Evolutionary conservation across 225 moss, liverwort and hornwort species (phyloP).

Genomic region (Antitrichia curtipendula): DNA sequence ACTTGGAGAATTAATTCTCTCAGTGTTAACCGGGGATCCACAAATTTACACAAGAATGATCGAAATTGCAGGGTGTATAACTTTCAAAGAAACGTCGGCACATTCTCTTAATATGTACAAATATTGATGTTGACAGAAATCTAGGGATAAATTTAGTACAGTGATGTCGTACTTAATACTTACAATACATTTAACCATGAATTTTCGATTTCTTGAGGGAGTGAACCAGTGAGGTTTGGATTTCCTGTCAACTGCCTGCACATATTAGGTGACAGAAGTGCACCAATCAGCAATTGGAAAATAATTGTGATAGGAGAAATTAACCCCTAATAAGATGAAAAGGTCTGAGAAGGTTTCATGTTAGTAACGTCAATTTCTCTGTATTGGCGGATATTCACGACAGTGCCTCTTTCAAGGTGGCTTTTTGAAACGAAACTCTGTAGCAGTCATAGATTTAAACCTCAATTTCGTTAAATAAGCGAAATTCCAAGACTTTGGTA

Average conservation of each 20-base stretch:
- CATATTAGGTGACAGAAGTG: neutral
- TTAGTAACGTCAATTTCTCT: too few species aligned
- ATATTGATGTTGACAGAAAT: neutral
- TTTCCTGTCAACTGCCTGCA: constrained; percentile 1
- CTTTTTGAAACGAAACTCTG: neutral
- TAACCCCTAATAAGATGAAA: neutral
- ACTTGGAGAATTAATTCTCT: too few species aligned
- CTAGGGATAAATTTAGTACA: neutral
- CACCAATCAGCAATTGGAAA: neutral
- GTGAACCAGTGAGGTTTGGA: neutral
- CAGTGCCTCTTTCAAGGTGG: neutral
- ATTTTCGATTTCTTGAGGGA: neutral
- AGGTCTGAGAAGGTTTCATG: neutral
- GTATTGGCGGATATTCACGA: too few species aligned
- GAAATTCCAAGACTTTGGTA: neutral
- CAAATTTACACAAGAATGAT: neutral
- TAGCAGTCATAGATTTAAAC: neutral
- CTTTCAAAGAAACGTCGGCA: neutral
- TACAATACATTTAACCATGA: neutral
- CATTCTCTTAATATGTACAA: neutral
- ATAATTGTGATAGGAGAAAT: neutral
- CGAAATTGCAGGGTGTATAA: neutral
- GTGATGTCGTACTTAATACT: neutral
- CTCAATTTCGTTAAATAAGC: neutral
- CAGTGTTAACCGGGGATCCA: neutral